These are phyloP conservation scores for Gentiana straminea DNA, from an alignment of 257 asterid species.

Conservation along the genomic window DNA sequence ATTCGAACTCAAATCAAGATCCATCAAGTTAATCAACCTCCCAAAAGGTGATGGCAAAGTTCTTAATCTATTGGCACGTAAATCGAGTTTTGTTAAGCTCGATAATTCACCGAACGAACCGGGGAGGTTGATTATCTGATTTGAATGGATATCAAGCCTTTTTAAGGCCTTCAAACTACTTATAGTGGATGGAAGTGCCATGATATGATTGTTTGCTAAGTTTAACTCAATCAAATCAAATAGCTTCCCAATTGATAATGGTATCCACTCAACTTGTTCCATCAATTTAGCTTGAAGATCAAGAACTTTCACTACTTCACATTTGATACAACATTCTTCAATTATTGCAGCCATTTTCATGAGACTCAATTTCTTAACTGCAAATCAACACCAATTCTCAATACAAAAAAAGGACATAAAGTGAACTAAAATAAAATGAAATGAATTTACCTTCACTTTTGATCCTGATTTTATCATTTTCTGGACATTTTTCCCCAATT, in stretches of 20 bases:
- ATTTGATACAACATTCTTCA: constrained; percentile 38
- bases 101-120: constrained; percentile 55
- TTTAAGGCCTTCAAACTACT: constrained; percentile 36
- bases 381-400: background rate
- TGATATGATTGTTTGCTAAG: constrained; percentile 52
- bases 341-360: constrained; percentile 53
- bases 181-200: constrained; percentile 73
- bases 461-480: constrained; percentile 20
- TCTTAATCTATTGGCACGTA: constrained; percentile 52
- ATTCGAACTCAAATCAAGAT: constrained; percentile 68
- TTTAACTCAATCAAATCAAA: constrained; percentile 36
- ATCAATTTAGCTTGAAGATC: constrained; percentile 58
- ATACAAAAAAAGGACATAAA: background rate
- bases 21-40: constrained; percentile 34
- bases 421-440: background rate
- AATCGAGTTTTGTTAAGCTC: constrained; percentile 46
- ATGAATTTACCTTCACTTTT: background rate
- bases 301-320: constrained; percentile 27
- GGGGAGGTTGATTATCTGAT: constrained; percentile 84
- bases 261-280: constrained; percentile 88
- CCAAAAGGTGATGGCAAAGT: constrained; percentile 66
- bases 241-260: constrained; percentile 67
- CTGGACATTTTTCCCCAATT: constrained; percentile 17
- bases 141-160: constrained; percentile 50
- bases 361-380: constrained; percentile 32